phyloP scores from a whole-genome alignment of 2,329 filamentous ascomycete species.

The Ophiostoma pallidulum region DNA sequence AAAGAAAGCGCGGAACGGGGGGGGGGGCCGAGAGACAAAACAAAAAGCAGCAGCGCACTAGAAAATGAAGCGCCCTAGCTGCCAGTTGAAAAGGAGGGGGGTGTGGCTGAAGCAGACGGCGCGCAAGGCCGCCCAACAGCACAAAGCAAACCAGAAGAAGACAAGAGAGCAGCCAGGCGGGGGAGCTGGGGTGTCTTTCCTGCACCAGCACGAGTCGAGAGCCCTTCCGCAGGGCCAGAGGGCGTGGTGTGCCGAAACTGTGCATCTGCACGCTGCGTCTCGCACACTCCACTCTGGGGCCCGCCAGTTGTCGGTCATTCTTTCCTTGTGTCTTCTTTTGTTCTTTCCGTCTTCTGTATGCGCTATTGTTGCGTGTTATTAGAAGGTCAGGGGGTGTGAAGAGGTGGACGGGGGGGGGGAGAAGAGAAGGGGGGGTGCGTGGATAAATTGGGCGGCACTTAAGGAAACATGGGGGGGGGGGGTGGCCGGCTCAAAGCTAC shows the following conservation, averaged over 20 bases:
- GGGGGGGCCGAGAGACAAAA: no score
- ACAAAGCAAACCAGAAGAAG: neutral
- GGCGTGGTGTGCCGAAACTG: constrained; percentile 12
- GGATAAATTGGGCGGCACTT: constrained; percentile 7
- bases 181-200: no score
- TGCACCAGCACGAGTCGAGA: no score
- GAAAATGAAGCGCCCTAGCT: neutral
- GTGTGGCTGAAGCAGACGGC: neutral
- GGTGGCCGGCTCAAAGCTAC: constrained; percentile 1
- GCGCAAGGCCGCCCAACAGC: neutral
- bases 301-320: neutral
- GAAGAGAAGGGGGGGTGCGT: neutral
- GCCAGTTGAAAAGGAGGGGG: neutral
- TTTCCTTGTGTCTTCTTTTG: constrained; percentile 2
- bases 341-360: neutral
- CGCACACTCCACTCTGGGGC: constrained; percentile 8
- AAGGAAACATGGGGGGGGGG: neutral
- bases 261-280: constrained; percentile 10
- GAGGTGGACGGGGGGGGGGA: neutral
- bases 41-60: neutral
- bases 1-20: neutral
- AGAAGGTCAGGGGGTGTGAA: constrained; percentile 3
- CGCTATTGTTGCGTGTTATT: no score
- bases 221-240: no score
- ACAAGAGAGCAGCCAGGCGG: no score